Evolutionary conservation across 2,329 filamentous ascomycete species (phyloP).

Genomic region (Exophiala dermatitidis): DNA sequence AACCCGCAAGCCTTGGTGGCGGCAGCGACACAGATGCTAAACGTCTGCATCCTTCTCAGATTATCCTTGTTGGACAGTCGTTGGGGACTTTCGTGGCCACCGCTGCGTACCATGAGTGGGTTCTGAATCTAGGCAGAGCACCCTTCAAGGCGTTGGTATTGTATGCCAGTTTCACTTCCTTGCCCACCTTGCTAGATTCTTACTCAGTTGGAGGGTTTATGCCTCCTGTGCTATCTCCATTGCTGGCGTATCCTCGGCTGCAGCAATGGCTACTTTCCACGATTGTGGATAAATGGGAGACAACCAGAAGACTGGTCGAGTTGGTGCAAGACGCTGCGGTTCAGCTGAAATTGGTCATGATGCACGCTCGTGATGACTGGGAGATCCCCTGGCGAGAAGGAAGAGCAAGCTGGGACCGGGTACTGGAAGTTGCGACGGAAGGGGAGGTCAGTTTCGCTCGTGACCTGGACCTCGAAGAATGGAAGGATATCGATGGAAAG

Average conservation of each 20-base stretch:
- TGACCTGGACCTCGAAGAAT: conserved; percentile 19
- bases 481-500: conserved; percentile 27
- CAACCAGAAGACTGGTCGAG: conserved; percentile 57
- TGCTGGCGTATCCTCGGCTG: conserved; percentile 59
- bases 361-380: conserved; percentile 73
- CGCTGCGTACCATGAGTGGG: conserved; percentile 48
- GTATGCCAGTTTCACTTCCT: conserved; percentile 68
- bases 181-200: conserved; percentile 64
- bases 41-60: conserved; percentile 60
- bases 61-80: conserved; percentile 78
- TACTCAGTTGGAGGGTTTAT: conserved; percentile 74
- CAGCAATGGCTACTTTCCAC: conserved; percentile 54
- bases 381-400: conserved; percentile 66
- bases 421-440: conserved; percentile 26
- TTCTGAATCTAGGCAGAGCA: conserved; percentile 48
- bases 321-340: conserved; percentile 47
- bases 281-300: conserved; percentile 77
- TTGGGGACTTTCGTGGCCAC: conserved; percentile 78
- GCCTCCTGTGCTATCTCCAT: conserved; percentile 65
- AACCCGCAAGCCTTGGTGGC: conserved; percentile 32
- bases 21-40: not conserved
- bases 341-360: conserved; percentile 58
- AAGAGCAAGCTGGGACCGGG: conserved; percentile 35
- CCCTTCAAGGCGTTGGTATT: conserved; percentile 76
- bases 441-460: conserved; percentile 10